Evolutionary conservation across 73 alveolate genomes (phyloP).

Genomic region (Chromera velia): DNA sequence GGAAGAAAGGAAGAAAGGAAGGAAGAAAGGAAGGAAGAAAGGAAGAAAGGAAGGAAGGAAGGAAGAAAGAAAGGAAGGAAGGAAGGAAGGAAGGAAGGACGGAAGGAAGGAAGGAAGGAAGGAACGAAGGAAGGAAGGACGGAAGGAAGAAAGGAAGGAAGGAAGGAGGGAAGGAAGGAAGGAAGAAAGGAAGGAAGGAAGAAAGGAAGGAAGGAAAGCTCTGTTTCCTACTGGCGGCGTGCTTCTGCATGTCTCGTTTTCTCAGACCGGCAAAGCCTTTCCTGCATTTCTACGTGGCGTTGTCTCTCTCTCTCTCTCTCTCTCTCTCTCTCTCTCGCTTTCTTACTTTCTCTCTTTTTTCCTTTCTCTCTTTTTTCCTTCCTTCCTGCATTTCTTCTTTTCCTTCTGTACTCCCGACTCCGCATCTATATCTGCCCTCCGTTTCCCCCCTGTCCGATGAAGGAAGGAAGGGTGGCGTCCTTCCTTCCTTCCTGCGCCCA

Average conservation of each 20-base stretch:
- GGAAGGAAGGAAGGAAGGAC: conserved; percentile 8
- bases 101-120: conserved; percentile 5
- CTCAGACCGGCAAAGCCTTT: no score
- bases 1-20: conserved; percentile 10
- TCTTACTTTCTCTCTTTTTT: no score
- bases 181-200: conserved; percentile 6
- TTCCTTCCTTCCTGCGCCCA: no score
- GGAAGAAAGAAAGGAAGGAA: conserved; percentile 1
- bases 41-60: conserved; percentile 3
- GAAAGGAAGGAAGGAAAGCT: conserved; percentile 6
- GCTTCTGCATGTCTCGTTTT: neutral
- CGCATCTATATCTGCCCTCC: no score
- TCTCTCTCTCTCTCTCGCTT: no score
- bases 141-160: conserved; percentile 11
- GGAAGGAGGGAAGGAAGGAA: conserved; percentile 12
- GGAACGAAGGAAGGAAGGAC: conserved; percentile 4
- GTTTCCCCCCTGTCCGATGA: no score
- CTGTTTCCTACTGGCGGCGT: neutral
- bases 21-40: conserved; percentile 7
- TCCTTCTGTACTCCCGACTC: no score
- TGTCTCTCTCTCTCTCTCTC: neutral
- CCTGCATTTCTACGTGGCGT: no score
- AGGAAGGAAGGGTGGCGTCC: no score
- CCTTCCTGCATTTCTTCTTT: no score
- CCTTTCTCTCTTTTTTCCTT: no score